phyloP scores from a whole-genome alignment of 2,329 filamentous ascomycete genomes.

The Pestalotiopsis sp. region DNA sequence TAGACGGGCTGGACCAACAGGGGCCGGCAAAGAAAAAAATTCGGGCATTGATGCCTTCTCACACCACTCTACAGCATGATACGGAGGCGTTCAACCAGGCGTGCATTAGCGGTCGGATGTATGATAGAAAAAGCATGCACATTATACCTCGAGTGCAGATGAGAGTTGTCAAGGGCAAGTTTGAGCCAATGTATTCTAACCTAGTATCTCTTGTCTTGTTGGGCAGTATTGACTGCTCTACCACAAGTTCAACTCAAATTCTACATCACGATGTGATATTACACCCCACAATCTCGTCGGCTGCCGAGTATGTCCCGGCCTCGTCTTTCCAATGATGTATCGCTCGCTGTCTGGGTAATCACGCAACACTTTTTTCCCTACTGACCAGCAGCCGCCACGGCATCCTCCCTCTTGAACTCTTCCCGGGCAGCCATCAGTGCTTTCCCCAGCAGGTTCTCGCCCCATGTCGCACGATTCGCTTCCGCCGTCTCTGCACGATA shows the following conservation, averaged over 20 bases:
- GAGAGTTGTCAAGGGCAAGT: slow-evolving; percentile 14
- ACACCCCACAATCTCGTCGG: not conserved
- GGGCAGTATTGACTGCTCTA: not conserved
- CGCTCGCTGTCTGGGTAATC: not conserved
- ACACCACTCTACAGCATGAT: slow-evolving; percentile 33
- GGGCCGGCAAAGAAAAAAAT: not conserved
- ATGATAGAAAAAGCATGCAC: slow-evolving; percentile 27
- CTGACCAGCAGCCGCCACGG: slow-evolving; percentile 4
- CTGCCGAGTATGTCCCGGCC: not conserved
- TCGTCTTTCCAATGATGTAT: not conserved
- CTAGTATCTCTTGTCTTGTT: not conserved
- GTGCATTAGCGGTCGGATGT: slow-evolving; percentile 23
- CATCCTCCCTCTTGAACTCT: slow-evolving; percentile 47
- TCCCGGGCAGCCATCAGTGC: slow-evolving; percentile 62
- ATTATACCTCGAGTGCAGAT: slow-evolving; percentile 19
- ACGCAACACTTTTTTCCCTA: not conserved
- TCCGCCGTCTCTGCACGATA: slow-evolving; percentile 55
- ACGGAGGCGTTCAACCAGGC: slow-evolving; percentile 25
- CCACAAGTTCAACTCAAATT: not conserved
- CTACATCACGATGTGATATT: not conserved
- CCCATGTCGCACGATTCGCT: slow-evolving; percentile 55
- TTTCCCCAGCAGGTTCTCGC: slow-evolving; percentile 66
- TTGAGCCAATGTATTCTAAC: slow-evolving; percentile 11
- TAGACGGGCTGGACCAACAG: slow-evolving; percentile 16
- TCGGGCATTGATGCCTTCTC: slow-evolving; percentile 17